A percentile compares a stretch with the other conserved stretches of the same genome.
Evolutionary conservation across 2,329 filamentous ascomycete species (phyloP).

Genomic region (Cephalotrichum gorgonifer): DNA sequence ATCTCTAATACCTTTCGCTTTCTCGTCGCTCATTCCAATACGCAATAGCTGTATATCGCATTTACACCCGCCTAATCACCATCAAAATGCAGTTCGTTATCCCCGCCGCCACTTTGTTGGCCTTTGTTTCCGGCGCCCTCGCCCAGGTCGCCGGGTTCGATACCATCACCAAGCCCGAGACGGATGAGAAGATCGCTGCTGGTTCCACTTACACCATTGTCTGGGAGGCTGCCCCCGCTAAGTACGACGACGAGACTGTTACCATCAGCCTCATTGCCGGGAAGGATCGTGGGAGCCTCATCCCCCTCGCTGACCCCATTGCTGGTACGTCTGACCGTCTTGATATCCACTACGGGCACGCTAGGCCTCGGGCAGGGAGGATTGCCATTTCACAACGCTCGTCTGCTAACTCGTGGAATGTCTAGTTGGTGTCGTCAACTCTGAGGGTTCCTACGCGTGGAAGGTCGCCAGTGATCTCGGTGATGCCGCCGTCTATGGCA

Average conservation of each 20-base stretch:
- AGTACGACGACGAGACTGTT: slow-evolving; percentile 32
- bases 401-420: neutral
- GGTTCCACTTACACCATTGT: slow-evolving; percentile 38
- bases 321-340: slow-evolving; percentile 33
- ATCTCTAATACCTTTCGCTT: neutral
- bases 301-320: slow-evolving; percentile 27
- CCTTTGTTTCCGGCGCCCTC: slow-evolving; percentile 36
- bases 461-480: slow-evolving; percentile 33
- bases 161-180: slow-evolving; percentile 35
- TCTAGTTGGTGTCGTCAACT: slow-evolving; percentile 36
- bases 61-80: neutral
- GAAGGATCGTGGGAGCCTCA: slow-evolving; percentile 28
- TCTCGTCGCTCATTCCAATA: slow-evolving; percentile 1
- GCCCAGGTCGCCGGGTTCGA: slow-evolving; percentile 49
- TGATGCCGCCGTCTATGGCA: slow-evolving; percentile 40
- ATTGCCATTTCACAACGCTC: neutral
- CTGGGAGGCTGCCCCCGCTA: slow-evolving; percentile 32
- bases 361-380: no score
- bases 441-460: slow-evolving; percentile 37
- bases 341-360: no score
- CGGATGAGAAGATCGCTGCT: slow-evolving; percentile 32
- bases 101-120: slow-evolving; percentile 37
- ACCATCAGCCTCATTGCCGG: slow-evolving; percentile 47
- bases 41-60: neutral
- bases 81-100: slow-evolving; percentile 46